These are phyloP conservation scores for Gymnopus androsaceus DNA, from an alignment of 1,284 basidiomycete genomes.

Conservation along the genomic window DNA sequence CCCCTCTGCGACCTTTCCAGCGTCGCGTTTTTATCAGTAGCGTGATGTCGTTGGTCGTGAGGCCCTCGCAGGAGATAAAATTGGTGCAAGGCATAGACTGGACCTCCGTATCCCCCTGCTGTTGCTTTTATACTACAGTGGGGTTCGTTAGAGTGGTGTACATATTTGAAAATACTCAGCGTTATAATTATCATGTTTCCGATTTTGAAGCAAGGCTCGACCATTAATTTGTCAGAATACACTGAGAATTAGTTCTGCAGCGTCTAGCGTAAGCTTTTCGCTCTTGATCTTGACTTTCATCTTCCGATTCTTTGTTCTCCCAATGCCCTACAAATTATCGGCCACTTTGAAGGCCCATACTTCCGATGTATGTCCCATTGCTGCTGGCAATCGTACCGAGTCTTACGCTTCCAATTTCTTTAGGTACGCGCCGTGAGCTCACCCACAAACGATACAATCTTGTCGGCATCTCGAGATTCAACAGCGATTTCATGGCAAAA, in stretches of 20 bases:
- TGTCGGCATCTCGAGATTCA: constrained; percentile 89
- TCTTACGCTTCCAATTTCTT: constrained; percentile 10
- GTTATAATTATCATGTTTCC: background rate
- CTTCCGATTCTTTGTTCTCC: too few species aligned
- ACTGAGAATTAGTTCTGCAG: background rate
- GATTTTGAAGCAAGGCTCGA: too few species aligned
- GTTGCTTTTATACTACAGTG: constrained; percentile 49
- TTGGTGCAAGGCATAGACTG: constrained; percentile 84
- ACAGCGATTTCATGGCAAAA: constrained; percentile 86
- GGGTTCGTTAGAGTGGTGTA: constrained; percentile 87
- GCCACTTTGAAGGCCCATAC: constrained; percentile 73
- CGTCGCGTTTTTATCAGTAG: constrained; percentile 44
- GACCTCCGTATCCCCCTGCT: constrained; percentile 84
- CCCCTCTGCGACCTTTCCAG: constrained; percentile 32
- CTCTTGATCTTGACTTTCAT: constrained; percentile 18
- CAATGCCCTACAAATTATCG: constrained; percentile 84
- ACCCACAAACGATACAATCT: constrained; percentile 69
- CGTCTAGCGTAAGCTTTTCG: background rate
- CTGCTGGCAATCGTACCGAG: constrained; percentile 13
- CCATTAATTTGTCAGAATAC: too few species aligned
- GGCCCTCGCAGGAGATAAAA: constrained; percentile 88
- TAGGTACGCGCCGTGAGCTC: constrained; percentile 78
- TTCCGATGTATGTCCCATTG: constrained; percentile 62
- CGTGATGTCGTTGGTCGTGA: constrained; percentile 59
- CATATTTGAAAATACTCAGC: constrained; percentile 39